A percentile compares a stretch with the other conserved stretches of the same genome.
These are phyloP conservation scores for Kodamaea sagamina DNA, from an alignment of 805 yeast species.

Conservation along the genomic window DNA sequence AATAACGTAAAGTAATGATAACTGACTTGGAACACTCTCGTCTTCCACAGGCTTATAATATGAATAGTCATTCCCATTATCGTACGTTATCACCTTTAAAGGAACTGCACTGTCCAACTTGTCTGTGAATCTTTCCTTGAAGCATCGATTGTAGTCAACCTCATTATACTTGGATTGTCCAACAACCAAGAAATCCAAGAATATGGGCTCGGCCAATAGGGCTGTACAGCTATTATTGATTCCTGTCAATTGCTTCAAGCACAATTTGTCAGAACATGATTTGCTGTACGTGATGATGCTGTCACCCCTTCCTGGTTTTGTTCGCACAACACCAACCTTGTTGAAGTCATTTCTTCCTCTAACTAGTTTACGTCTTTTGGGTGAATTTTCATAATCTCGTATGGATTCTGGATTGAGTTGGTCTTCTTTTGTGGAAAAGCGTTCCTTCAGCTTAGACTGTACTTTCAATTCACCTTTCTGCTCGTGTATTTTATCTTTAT, in stretches of 20 bases:
- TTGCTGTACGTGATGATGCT: conserved; percentile 72
- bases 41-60: conserved; percentile 24
- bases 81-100: conserved; percentile 25
- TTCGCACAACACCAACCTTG: conserved; percentile 67
- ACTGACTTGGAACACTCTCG: conserved; percentile 29
- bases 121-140: conserved; percentile 20
- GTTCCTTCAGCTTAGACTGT: too few relatives aligned
- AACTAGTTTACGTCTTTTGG: conserved; percentile 18
- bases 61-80: conserved; percentile 21
- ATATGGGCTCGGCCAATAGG: conserved; percentile 33
- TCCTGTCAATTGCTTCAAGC: conserved; percentile 61
- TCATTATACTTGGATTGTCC: conserved; percentile 33
- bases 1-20: conserved; percentile 31
- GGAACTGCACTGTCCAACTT: conserved; percentile 22
- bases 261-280: conserved; percentile 86
- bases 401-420: too few relatives aligned
- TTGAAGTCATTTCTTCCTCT: conserved; percentile 69
- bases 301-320: conserved; percentile 91
- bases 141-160: conserved; percentile 45
- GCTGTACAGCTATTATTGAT: conserved; percentile 50
- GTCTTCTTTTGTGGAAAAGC: too few relatives aligned
- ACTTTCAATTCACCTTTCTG: too few relatives aligned
- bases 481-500: too few relatives aligned
- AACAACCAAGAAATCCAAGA: conserved; percentile 52
- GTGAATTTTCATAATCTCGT: too few relatives aligned